These are phyloP conservation scores for Mycena citricolor DNA, from an alignment of 1,284 basidiomycete species.

Conservation along the genomic window DNA sequence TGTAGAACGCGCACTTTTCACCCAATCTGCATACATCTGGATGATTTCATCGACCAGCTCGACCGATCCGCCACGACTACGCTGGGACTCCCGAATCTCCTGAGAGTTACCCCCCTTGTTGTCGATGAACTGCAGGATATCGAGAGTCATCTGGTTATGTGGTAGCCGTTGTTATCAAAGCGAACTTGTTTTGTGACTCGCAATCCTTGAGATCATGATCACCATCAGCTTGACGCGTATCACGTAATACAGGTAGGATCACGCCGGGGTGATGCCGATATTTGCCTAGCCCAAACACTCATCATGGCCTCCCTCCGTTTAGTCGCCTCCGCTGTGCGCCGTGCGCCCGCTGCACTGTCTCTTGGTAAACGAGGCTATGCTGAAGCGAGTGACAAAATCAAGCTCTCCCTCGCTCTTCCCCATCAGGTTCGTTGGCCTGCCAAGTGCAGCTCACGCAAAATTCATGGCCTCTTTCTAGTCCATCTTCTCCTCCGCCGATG, in stretches of 20 bases:
- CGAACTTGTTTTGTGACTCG: too few relatives aligned
- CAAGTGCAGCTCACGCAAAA: slow-evolving; percentile 6
- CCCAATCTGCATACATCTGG: slow-evolving; percentile 90
- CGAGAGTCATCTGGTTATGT: slow-evolving; percentile 69
- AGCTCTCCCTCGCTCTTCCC: slow-evolving; percentile 87
- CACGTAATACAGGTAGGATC: too few relatives aligned
- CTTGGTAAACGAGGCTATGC: slow-evolving; percentile 81
- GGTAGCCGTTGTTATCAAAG: too few relatives aligned
- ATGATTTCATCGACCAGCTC: slow-evolving; percentile 95
- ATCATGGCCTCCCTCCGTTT: slow-evolving; percentile 79
- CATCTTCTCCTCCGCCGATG: slow-evolving; percentile 84
- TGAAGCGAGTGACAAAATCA: slow-evolving; percentile 83
- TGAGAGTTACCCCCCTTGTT: slow-evolving; percentile 95
- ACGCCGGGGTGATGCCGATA: too few relatives aligned
- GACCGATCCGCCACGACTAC: slow-evolving; percentile 85
- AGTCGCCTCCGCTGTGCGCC: slow-evolving; percentile 61
- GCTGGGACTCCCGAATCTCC: slow-evolving; percentile 89
- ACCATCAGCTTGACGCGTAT: too few relatives aligned
- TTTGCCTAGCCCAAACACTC: too few relatives aligned
- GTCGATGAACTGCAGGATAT: slow-evolving; percentile 77
- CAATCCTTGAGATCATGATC: too few relatives aligned
- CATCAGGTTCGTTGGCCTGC: slow-evolving; percentile 75
- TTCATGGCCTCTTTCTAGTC: slow-evolving; percentile 50
- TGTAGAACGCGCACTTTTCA: slow-evolving; percentile 85
- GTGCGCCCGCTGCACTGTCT: slow-evolving; percentile 51